Evolutionary conservation across 352 stramenopile species (phyloP).

Genomic region (Phytophthora aleatoria): DNA sequence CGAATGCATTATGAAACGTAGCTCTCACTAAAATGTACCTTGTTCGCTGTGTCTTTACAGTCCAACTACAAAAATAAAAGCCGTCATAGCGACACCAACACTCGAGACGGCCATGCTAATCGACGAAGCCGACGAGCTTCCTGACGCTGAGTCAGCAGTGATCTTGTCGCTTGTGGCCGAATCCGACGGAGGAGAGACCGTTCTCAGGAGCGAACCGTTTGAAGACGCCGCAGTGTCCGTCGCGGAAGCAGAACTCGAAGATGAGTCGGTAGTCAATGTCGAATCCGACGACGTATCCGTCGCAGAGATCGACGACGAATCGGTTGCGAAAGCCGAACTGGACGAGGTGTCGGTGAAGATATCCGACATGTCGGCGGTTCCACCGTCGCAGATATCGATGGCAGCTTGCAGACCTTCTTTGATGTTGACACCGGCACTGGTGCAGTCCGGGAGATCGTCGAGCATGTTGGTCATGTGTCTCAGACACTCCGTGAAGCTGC

Average conservation of each 20-base stretch:
- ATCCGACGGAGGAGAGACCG: slow-evolving; percentile 3
- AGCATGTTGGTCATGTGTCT: slow-evolving; percentile 13
- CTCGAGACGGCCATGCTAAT: neutral
- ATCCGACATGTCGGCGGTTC: slow-evolving; percentile 9
- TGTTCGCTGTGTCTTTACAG: neutral
- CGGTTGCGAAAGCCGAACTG: slow-evolving; percentile 1
- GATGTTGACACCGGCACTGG: slow-evolving; percentile 19
- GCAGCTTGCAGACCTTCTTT: slow-evolving; percentile 14
- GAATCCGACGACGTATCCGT: neutral
- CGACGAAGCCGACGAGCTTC: slow-evolving; percentile 1
- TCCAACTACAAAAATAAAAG: neutral
- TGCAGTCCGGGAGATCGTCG: slow-evolving; percentile 26
- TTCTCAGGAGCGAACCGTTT: neutral
- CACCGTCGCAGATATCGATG: slow-evolving; percentile 20
- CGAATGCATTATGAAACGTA: slow-evolving; percentile 13
- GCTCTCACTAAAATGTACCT: neutral
- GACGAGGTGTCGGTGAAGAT: slow-evolving; percentile 12
- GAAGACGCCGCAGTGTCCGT: neutral
- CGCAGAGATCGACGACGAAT: slow-evolving; percentile 4
- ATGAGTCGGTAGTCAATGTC: neutral
- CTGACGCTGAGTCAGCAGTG: slow-evolving; percentile 6
- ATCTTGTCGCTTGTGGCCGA: slow-evolving; percentile 22
- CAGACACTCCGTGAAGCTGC: slow-evolving; percentile 16
- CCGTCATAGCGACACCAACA: neutral
- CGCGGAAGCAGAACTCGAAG: slow-evolving; percentile 1